Percentiles rank a stretch among this genome's conserved stretches.
Evolutionary conservation across 257 asterid genomes (phyloP).

Genomic region (Solanum sejunctum): DNA sequence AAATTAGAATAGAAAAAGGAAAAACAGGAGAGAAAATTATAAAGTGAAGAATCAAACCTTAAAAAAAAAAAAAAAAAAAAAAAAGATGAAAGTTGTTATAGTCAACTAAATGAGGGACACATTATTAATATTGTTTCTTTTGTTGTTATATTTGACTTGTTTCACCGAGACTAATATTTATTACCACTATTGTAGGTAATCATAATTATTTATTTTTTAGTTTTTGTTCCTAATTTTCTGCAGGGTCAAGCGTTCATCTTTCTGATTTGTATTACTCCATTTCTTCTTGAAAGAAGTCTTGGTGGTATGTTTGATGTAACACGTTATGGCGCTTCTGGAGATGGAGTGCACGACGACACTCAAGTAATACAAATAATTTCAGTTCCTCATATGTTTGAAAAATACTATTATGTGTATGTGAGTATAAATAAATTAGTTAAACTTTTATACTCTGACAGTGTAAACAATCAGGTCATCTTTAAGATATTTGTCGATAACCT

Average conservation of each 20-base stretch:
- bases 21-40: no score
- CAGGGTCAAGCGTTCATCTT: neutral
- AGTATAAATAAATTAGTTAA: neutral
- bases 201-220: neutral
- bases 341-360: conserved; percentile 10
- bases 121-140: neutral
- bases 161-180: neutral
- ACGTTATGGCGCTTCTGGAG: conserved; percentile 8
- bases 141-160: neutral
- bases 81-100: no score
- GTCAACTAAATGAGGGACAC: no score
- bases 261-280: neutral
- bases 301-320: conserved; percentile 2
- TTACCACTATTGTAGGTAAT: neutral
- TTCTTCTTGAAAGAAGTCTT: neutral
- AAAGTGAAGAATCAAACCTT: no score
- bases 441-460: neutral
- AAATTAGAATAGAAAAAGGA: no score
- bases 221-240: neutral
- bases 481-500: neutral
- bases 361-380: neutral
- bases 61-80: no score
- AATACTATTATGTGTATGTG: neutral
- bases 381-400: neutral
- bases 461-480: neutral